Evolutionary conservation across 306 rosid species (phyloP), one percentile per base, ranked within the genome.

Genomic region (Morella rubra): DNA sequence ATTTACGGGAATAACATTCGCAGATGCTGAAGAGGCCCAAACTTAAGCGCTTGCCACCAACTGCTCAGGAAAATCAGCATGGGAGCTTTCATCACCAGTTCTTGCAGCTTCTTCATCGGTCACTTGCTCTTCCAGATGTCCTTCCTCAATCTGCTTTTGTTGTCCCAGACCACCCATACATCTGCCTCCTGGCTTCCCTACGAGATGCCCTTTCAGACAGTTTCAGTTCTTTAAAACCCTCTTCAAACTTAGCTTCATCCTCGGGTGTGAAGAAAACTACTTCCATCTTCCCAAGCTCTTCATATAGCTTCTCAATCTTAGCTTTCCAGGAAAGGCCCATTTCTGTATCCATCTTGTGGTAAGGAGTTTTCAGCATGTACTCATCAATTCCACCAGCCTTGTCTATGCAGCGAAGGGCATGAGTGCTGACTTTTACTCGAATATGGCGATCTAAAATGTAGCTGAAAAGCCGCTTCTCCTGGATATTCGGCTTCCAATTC

Each of bases 361-460:
- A 92, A 71, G 98, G 96, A 49, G 98, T 95, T 81, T 85, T 92
- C 79, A 95, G 89, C 79, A 95, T 85, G 86, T 95, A 95, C 81
- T 95, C 98, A 27, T 95, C 97, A 60, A 95, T 87, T 74, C 98
- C 98, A 77, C 98, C 98, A 6, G 86, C 95, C 83, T 95, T 95
- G 91, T 92, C 98, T 19, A 95, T 87, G 85, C 97, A 89, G 15
- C 97, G 91, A 44, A 95, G 89, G 71, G 98, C 97, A 6, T 95
- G 97, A 20, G 97, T 95, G 66, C 93, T 89, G 58, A 95, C 96
- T 87, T 95, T 92, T 6, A 90, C 91, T 60, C 96, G 86, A 81
- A 95, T 86, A 19, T 92, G 98, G 41, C 95, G 88, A 83, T 95
- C 97, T 47, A 95, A 85, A 69, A 89, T 81, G 79, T 95, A 95